phyloP scores from a whole-genome alignment of 805 yeast species.

The Yarrowia divulgata region DNA sequence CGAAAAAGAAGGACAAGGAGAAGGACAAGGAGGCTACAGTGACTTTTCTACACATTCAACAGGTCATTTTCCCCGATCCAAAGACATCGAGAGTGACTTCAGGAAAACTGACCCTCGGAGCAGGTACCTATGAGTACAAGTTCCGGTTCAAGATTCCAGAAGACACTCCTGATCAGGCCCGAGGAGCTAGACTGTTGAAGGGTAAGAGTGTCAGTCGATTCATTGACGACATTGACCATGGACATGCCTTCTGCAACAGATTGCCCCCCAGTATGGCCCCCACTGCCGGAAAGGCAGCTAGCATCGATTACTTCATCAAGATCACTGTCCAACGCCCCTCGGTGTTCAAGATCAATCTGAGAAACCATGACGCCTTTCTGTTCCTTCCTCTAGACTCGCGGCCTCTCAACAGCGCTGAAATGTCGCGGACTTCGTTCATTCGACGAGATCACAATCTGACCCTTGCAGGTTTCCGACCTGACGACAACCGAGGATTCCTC shows the following conservation, averaged over 20 bases:
- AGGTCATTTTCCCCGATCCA: slow-evolving; percentile 51
- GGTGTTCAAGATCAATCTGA: slow-evolving; percentile 56
- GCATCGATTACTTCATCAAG: slow-evolving; percentile 62
- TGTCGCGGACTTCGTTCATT: slow-evolving; percentile 52
- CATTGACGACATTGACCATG: slow-evolving; percentile 24
- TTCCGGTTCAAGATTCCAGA: slow-evolving; percentile 51
- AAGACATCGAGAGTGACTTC: slow-evolving; percentile 43
- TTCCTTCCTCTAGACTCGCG: slow-evolving; percentile 57
- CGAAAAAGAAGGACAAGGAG: slow-evolving; percentile 43
- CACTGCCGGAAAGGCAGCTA: slow-evolving; percentile 45
- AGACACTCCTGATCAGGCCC: slow-evolving; percentile 41
- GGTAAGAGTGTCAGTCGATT: slow-evolving; percentile 35
- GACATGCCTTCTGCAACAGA: slow-evolving; percentile 28
- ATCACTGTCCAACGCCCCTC: slow-evolving; percentile 65
- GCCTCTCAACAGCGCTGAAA: slow-evolving; percentile 43
- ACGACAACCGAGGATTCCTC: slow-evolving; percentile 40
- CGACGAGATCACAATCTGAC: slow-evolving; percentile 48
- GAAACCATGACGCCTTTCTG: slow-evolving; percentile 59
- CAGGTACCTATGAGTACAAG: slow-evolving; percentile 51
- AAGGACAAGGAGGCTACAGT: slow-evolving; percentile 42
- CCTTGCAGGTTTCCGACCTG: slow-evolving; percentile 39
- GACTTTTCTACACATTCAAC: slow-evolving; percentile 46
- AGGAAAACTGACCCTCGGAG: slow-evolving; percentile 48
- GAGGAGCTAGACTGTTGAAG: slow-evolving; percentile 32
- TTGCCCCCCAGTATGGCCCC: slow-evolving; percentile 50